Evolutionary conservation across 140 eudicot genomes (phyloP).

Genomic region (Senecio squalidus): DNA sequence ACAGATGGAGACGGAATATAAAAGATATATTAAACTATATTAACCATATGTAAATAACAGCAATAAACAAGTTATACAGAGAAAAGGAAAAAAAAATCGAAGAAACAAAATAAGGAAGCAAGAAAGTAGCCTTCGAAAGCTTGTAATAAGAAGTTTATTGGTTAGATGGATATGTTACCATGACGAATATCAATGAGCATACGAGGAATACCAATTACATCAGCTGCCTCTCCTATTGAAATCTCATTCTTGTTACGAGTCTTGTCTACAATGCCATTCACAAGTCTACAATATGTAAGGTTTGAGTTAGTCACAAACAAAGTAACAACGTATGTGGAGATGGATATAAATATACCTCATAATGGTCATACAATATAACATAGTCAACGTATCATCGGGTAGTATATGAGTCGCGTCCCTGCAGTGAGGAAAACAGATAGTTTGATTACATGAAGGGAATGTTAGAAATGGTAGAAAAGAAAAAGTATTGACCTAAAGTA

Average conservation of each 20-base stretch:
- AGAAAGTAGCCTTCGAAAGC: not conserved
- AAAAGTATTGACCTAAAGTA: constrained; percentile 40
- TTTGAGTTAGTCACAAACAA: not conserved
- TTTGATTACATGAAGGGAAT: not conserved
- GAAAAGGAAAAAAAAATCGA: not conserved
- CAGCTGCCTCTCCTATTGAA: constrained; percentile 89
- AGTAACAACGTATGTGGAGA: not conserved
- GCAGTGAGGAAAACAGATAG: constrained; percentile 1
- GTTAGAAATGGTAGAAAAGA: not conserved
- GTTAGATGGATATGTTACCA: constrained; percentile 51
- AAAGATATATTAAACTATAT: constrained; percentile 2
- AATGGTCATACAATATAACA: constrained; percentile 83
- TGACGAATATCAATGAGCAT: constrained; percentile 96
- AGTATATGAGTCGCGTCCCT: constrained; percentile 39
- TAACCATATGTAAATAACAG: not conserved
- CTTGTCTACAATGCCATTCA: constrained; percentile 84
- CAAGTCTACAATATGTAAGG: constrained; percentile 47
- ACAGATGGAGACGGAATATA: too few relatives aligned
- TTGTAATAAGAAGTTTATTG: too few relatives aligned
- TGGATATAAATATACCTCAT: constrained; percentile 49
- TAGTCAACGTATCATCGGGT: constrained; percentile 64
- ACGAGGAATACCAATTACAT: constrained; percentile 70
- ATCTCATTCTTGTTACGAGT: constrained; percentile 63
- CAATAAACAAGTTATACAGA: not conserved
- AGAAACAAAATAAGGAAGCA: not conserved